A percentile compares a stretch with the other conserved stretches of the same genome.
These are phyloP conservation scores for Sutorius eximius DNA, from an alignment of 1,284 basidiomycete genomes.

Conservation along the genomic window DNA sequence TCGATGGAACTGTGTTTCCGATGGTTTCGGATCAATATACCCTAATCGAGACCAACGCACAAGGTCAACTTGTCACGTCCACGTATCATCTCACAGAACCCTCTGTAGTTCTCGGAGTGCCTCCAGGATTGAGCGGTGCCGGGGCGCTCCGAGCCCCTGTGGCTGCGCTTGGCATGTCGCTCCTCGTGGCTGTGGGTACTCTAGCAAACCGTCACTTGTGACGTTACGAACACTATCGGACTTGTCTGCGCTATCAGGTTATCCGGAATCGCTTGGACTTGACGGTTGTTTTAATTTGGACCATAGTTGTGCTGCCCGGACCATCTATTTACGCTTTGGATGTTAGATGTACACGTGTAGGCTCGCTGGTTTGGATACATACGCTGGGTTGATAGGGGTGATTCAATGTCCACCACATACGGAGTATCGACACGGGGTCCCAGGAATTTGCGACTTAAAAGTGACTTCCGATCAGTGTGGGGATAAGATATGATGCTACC, in stretches of 20 bases:
- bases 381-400: too few relatives aligned
- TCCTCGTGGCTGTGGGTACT: constrained; percentile 20
- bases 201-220: constrained; percentile 7
- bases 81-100: constrained; percentile 43
- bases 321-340: not conserved
- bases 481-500: too few relatives aligned
- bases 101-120: constrained; percentile 49
- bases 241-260: not conserved
- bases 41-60: constrained; percentile 45
- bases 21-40: constrained; percentile 47
- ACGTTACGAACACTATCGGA: not conserved
- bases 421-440: too few relatives aligned
- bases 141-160: constrained; percentile 8
- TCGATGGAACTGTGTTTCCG: constrained; percentile 48
- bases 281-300: not conserved
- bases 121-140: constrained; percentile 41
- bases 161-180: constrained; percentile 11
- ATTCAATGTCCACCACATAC: too few relatives aligned
- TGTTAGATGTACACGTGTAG: not conserved
- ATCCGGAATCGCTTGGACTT: not conserved
- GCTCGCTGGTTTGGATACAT: not conserved
- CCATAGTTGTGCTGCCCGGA: not conserved
- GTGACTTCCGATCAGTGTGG: too few relatives aligned
- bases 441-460: too few relatives aligned
- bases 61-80: constrained; percentile 45